These are phyloP conservation scores for Chytridiales sp. DNA, from an alignment of 371 early-diverging fungal species.

Conservation along the genomic window DNA sequence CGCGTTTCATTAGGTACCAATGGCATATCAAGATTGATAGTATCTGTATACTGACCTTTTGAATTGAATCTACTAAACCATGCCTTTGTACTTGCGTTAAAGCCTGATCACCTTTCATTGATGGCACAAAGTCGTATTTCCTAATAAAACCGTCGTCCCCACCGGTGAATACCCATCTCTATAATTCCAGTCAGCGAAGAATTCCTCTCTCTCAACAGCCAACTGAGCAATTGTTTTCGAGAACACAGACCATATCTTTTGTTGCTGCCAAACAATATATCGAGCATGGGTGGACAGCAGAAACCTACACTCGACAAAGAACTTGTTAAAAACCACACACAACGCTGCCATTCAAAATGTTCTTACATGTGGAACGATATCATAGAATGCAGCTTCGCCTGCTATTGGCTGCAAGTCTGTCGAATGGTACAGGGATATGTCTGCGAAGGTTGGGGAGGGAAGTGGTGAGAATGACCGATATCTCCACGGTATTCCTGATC, in stretches of 20 bases:
- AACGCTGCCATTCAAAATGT: no score
- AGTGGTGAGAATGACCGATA: no score
- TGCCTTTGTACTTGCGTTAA: slow-evolving; percentile 86
- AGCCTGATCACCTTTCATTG: slow-evolving; percentile 78
- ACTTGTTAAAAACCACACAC: no score
- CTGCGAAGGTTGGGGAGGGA: no score
- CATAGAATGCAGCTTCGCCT: no score
- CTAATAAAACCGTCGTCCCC: slow-evolving; percentile 88
- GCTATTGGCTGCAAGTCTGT: no score
- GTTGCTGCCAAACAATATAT: slow-evolving; percentile 75
- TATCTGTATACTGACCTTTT: slow-evolving; percentile 52
- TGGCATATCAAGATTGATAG: not conserved
- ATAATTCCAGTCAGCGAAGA: not conserved
- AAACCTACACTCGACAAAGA: slow-evolving; percentile 45
- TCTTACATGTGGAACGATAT: no score
- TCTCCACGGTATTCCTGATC: no score
- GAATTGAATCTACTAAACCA: slow-evolving; percentile 80
- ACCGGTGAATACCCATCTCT: slow-evolving; percentile 88
- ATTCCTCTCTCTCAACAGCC: not conserved
- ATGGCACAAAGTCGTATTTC: slow-evolving; percentile 87
- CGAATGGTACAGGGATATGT: no score
- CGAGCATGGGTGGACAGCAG: slow-evolving; percentile 72
- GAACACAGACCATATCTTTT: slow-evolving; percentile 58
- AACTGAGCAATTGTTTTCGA: not conserved
- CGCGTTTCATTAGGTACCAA: not conserved